phyloP scores from a whole-genome alignment of 1,139 yeast species.

The Yamadazyma conglobata region DNA sequence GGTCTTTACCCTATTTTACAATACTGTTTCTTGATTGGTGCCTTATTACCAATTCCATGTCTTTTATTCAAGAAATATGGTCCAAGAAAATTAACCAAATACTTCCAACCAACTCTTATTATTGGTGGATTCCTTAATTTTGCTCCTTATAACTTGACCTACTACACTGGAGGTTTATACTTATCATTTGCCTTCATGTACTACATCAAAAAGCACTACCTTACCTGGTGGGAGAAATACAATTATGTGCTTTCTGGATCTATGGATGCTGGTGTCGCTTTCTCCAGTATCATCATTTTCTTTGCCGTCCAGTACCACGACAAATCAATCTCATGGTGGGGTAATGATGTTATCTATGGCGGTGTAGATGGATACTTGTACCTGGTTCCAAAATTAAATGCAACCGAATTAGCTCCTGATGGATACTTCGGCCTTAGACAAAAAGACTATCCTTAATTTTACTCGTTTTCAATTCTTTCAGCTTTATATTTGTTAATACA shows the following conservation, averaged over 20 bases:
- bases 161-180: conserved; percentile 48
- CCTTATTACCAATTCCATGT: conserved; percentile 39
- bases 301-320: conserved; percentile 50
- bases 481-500: too few species aligned
- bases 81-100: conserved; percentile 22
- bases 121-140: conserved; percentile 37
- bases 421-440: conserved; percentile 47
- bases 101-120: conserved; percentile 39
- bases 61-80: conserved; percentile 34
- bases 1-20: conserved; percentile 44
- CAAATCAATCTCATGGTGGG: conserved; percentile 55
- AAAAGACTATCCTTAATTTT: conserved; percentile 31
- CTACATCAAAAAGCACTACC: conserved; percentile 43
- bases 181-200: conserved; percentile 49
- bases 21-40: conserved; percentile 53
- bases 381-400: conserved; percentile 21
- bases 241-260: conserved; percentile 58
- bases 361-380: conserved; percentile 29
- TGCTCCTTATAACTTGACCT: conserved; percentile 58
- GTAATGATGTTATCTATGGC: conserved; percentile 44
- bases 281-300: conserved; percentile 52
- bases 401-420: conserved; percentile 24
- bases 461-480: neutral
- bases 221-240: conserved; percentile 62
- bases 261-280: conserved; percentile 57